phyloP scores from a whole-genome alignment of 148 eudicot species.

The Cornus kousa region DNA sequence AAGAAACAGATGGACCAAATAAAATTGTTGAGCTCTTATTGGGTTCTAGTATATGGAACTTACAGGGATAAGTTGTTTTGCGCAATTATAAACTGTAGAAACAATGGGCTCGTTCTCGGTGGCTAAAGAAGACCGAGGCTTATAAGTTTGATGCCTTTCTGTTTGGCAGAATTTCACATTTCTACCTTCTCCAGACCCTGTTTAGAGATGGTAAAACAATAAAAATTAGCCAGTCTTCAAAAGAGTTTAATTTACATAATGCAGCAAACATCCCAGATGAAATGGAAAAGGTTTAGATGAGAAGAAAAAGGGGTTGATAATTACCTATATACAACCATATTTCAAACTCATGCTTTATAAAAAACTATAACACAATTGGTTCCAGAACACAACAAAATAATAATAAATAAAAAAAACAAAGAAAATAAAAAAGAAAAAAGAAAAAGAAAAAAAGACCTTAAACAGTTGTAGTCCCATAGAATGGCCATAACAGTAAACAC shows the following conservation, averaged over 20 bases:
- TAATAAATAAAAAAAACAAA: too few relatives aligned
- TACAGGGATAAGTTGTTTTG: slow-evolving; percentile 17
- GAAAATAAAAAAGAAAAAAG: too few relatives aligned
- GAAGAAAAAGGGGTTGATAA: background rate
- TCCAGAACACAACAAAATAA: background rate
- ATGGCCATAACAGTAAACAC: background rate
- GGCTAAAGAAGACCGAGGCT: slow-evolving; percentile 7
- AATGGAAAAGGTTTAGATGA: background rate
- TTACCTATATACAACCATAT: background rate
- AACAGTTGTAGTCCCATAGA: too few relatives aligned
- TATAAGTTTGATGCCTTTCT: slow-evolving; percentile 12
- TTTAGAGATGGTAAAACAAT: slow-evolving; percentile 1
- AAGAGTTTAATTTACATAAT: background rate
- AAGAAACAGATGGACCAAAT: background rate
- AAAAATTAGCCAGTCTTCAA: background rate
- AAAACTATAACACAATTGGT: background rate
- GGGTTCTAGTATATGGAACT: background rate
- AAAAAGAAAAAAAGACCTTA: too few relatives aligned
- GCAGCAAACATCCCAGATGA: background rate
- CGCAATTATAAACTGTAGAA: slow-evolving; percentile 9
- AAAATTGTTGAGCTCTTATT: background rate
- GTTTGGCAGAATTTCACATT: background rate
- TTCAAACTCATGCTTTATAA: background rate
- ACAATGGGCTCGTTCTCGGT: background rate
- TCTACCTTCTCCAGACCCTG: background rate